Base-by-base conservation (phyloP, 352 stramenopile genomes). In the Phytophthora syringae region DNA sequence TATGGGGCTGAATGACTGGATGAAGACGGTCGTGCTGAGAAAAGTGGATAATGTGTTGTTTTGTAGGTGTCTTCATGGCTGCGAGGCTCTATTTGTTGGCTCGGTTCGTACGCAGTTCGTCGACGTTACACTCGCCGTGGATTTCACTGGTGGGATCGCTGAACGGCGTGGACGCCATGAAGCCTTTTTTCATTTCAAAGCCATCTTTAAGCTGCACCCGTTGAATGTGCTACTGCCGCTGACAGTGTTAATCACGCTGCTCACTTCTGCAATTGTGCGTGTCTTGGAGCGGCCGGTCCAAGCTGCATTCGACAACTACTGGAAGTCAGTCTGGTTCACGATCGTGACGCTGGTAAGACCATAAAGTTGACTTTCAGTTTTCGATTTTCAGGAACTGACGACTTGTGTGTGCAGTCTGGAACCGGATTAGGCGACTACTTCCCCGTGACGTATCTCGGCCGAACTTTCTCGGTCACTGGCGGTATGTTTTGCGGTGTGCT, bases 131-230 rank as follows among this genome's bases (percentile, higher is more conserved):
- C 72, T 93, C 84, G 13, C 84, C 88, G 34, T 93, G 84, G 84
- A 84, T 89, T 37, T 80, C 82, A 13, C 87, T 91, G 12, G 72
- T 93, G 28, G 84, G 84, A 0, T 82, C 82, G 12, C 58, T 93
- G 21, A 90, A 93, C 48, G 83, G 89, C n/a, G 76, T 93, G 53
- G 86, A 93, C 48, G 74, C 82, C 7, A 88, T 91, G 82, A 74
- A 67, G n/a, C 84, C 84, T 7, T 89, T 47, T 93, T 93, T 47
- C 84, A 93, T 57, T 93, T 93, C 60, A 90, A 91, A 39, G 77
- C 82, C 30, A 77, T 93, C 18, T 93, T 93, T 66, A 91, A 88
- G 62, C 79, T 88, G 36, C 72, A 72, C 7, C 84, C 84, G 25
- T 65, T 90, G 32, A 75, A 82, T 15, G 60, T 93, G 7, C 60